phyloP scores from a whole-genome alignment of 495 filamentous ascomycete species.

The Pyronema domesticum region DNA sequence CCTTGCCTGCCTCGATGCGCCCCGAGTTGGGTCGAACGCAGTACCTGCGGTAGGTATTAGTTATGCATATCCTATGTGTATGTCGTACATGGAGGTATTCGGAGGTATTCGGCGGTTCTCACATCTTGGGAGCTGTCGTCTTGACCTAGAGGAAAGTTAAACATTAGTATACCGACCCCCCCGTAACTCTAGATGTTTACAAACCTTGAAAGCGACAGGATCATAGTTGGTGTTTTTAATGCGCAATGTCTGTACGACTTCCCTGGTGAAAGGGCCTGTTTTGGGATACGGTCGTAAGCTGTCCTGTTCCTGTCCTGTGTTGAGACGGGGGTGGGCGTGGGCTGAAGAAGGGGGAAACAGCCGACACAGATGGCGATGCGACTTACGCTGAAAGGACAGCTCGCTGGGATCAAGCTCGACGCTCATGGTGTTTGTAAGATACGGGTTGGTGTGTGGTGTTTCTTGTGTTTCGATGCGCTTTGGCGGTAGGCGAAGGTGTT shows the following conservation, averaged over 20 bases:
- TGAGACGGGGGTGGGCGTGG: not conserved
- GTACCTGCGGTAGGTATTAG: constrained; percentile 42
- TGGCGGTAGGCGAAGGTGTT: no score
- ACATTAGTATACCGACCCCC: no score
- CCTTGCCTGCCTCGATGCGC: constrained; percentile 69
- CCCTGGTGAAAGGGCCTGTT: constrained; percentile 76
- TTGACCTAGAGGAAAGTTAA: constrained; percentile 50
- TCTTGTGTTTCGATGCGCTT: no score
- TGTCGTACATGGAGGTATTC: not conserved
- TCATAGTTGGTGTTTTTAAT: constrained; percentile 63
- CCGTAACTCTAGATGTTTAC: constrained; percentile 7
- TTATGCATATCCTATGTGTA: not conserved
- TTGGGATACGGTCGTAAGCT: no score
- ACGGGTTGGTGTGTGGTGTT: no score
- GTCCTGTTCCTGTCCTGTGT: no score
- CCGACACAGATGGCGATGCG: constrained; percentile 1
- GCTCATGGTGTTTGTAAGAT: constrained; percentile 46
- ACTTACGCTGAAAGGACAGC: constrained; percentile 81
- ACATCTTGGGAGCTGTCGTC: constrained; percentile 98
- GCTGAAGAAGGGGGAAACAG: not conserved
- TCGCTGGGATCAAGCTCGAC: constrained; percentile 81
- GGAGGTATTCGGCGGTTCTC: constrained; percentile 27
- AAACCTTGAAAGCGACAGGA: constrained; percentile 88
- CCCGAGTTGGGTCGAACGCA: constrained; percentile 96
- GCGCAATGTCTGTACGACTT: constrained; percentile 67